Evolutionary conservation across 208 protist genomes (phyloP), one percentile per base, ranked within the genome.

Genomic region (Acanthamoeba healyi): DNA sequence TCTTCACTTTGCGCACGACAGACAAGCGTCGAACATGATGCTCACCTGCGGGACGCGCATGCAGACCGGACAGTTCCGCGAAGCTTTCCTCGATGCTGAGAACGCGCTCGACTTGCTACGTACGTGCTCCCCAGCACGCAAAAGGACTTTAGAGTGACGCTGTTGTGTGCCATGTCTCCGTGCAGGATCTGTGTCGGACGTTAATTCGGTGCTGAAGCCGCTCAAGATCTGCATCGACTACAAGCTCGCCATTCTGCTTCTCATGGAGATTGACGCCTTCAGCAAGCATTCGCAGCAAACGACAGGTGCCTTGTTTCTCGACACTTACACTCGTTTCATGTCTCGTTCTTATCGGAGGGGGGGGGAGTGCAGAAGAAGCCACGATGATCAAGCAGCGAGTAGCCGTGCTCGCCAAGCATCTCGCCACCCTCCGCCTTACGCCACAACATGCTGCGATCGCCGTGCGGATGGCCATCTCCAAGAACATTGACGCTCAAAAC

Each of bases 31-130:
- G 70, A 81, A 46, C 40, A 51, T 51, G 38, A 81, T 81, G 70
- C 34, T 81, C 38, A 51, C 70, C 40, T 81, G 70, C 40, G 70
- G 70, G 40, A 49, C 29, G 17, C 70, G 40, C 36, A 81, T 88
- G 81, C 49, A 88, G n/a, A 88, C 46, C 49, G 81, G 81, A 12
- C 81, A 63, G 22, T 88, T 88, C 81, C 81, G 49, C n/a, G 81
- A 88, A 54, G 81, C 81, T 26, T 63, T 88, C 81, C 29, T 44
- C n/a, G 81, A 88, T 26, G 81, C 51, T n/a, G 34, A 88, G 46
- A 88, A 26, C n/a, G 81, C 81, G 32, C 42, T 88, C 51, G 51
- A 65, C 42, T 19, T 88, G 42, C 81, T 88, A n/a, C 51, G 49
- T 88, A 54, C 61, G n/a, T 61, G 19, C 51, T 56, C 15, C 3